These are phyloP conservation scores for Silene vulgaris DNA, from an alignment of 179 eudicot species.

Conservation along the genomic window DNA sequence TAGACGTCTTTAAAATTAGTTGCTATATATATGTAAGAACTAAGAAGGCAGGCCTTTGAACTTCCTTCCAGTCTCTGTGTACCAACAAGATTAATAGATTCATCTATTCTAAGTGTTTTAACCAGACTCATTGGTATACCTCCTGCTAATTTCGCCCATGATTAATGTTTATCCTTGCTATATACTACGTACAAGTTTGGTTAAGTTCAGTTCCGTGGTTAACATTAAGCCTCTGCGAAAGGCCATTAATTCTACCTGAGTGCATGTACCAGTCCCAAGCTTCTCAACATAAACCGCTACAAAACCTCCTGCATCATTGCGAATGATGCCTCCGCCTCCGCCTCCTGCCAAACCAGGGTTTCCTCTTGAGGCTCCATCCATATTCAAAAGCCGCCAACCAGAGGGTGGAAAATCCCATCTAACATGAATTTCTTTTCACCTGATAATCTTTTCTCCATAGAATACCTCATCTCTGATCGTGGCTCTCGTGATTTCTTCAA, in stretches of 20 bases:
- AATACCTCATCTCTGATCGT: neutral
- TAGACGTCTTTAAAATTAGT: neutral
- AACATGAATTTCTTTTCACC: neutral
- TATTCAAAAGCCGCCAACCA: neutral
- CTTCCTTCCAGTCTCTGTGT: neutral
- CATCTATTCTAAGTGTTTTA: neutral
- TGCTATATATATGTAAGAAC: neutral
- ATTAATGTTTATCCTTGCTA: neutral
- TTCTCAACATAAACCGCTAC: neutral
- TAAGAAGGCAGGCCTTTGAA: neutral
- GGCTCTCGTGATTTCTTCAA: neutral
- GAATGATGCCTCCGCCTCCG: conserved; percentile 4
- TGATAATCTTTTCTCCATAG: neutral
- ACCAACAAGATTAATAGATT: conserved; percentile 1
- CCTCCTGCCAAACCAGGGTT: conserved; percentile 1
- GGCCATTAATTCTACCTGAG: neutral
- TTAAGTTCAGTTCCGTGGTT: too few species aligned
- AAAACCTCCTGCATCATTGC: neutral
- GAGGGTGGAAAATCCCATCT: neutral
- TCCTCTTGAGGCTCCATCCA: conserved; percentile 3
- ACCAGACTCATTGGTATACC: too few species aligned
- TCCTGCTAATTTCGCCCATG: neutral
- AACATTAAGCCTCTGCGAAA: too few species aligned
- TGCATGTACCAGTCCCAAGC: neutral
- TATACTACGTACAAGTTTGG: too few species aligned